Percentiles rank a stretch among this genome's conserved stretches.
Conservation (phyloP, 352 stramenopile genomes). For the Phytophthora kernoviae region DNA sequence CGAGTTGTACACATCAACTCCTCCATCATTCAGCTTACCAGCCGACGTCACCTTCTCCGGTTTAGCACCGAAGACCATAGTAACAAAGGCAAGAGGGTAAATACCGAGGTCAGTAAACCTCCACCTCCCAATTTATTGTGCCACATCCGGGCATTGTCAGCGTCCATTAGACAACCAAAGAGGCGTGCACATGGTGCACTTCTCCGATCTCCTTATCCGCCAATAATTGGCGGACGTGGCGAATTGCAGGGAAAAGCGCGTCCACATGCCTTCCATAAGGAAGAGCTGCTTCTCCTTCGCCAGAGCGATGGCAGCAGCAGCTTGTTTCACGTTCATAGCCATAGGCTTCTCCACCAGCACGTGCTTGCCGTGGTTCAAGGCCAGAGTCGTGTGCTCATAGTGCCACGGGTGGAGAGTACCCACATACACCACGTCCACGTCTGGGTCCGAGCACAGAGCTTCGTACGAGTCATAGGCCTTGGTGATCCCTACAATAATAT, state of each 20-base stretch:
- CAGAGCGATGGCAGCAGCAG: conserved; percentile 55
- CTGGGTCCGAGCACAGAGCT: conserved; percentile 64
- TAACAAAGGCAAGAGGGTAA: conserved; percentile 78
- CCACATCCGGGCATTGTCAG: conserved; percentile 56
- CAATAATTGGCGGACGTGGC: conserved; percentile 49
- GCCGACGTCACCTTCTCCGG: conserved; percentile 55
- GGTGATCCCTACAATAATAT: conserved; percentile 39
- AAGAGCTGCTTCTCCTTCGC: conserved; percentile 64
- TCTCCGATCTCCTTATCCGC: conserved; percentile 47
- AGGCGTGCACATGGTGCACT: conserved; percentile 52
- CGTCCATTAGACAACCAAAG: conserved; percentile 52
- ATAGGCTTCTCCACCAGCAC: conserved; percentile 92
- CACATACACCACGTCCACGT: conserved; percentile 90
- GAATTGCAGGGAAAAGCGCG: conserved; percentile 84
- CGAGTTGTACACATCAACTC: conserved; percentile 59
- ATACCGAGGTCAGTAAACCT: conserved; percentile 76
- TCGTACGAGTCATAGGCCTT: conserved; percentile 83
- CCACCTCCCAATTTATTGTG: conserved; percentile 68
- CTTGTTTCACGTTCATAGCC: conserved; percentile 78
- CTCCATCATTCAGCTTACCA: conserved; percentile 54
- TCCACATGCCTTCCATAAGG: conserved; percentile 88
- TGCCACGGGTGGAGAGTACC: conserved; percentile 87
- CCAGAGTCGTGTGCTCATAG: conserved; percentile 65
- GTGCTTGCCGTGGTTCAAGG: conserved; percentile 78
- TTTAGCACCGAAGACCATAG: conserved; percentile 59